These are phyloP conservation scores for Metschnikowia henanensis DNA, from an alignment of 805 yeast species.

Conservation along the genomic window DNA sequence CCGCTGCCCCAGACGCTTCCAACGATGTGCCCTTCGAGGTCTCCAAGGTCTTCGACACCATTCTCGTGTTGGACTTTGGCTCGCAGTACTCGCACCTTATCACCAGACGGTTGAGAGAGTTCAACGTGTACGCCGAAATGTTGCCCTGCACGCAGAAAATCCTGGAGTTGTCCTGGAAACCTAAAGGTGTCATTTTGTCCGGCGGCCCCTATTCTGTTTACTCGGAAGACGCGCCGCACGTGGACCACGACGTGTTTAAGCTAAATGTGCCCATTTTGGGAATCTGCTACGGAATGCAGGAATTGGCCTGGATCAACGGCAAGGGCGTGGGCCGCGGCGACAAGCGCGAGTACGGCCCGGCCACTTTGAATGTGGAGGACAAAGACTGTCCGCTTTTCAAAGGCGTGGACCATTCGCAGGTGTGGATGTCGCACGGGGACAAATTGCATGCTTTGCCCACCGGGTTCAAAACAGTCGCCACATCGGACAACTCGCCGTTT, in stretches of 20 bases:
- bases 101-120: constrained; percentile 96
- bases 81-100: constrained; percentile 97
- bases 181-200: constrained; percentile 92
- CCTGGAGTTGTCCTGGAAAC: constrained; percentile 87
- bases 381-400: constrained; percentile 68
- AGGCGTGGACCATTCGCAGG: constrained; percentile 91
- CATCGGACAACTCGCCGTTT: constrained; percentile 91
- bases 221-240: constrained; percentile 95
- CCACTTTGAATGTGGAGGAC: constrained; percentile 78
- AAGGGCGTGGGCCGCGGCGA: constrained; percentile 94
- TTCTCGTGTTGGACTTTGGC: constrained; percentile 95
- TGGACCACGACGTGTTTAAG: constrained; percentile 89
- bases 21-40: constrained; percentile 58
- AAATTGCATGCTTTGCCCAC: constrained; percentile 87
- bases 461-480: constrained; percentile 86
- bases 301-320: constrained; percentile 96
- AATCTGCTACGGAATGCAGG: constrained; percentile 99
- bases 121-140: constrained; percentile 99
- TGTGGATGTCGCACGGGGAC: constrained; percentile 99
- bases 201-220: constrained; percentile 99
- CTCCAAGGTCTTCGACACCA: constrained; percentile 90
- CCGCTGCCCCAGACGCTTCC: constrained; percentile 12
- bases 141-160: constrained; percentile 99
- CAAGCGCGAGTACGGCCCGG: constrained; percentile 98
- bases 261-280: constrained; percentile 93